A percentile compares a stretch with the other conserved stretches of the same genome.
Conservation (phyloP, 495 filamentous ascomycete genomes). For the Saxophila tyrrhenica region DNA sequence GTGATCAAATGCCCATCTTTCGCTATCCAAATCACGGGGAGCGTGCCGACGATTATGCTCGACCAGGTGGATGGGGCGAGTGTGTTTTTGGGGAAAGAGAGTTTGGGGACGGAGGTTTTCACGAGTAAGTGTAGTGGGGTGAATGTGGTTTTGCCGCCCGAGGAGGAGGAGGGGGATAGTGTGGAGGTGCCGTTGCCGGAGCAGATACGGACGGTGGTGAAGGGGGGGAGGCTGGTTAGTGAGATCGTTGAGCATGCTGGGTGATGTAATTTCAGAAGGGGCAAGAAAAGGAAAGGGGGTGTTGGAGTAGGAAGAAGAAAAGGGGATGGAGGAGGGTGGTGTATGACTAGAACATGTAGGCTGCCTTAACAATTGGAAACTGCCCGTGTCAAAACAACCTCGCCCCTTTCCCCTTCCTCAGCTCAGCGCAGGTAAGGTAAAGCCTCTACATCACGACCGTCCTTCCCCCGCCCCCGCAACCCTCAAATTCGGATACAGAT, state of each 20-base stretch:
- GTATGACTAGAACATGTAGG: too few relatives aligned
- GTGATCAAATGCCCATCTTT: slow-evolving; percentile 90
- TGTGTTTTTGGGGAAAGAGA: slow-evolving; percentile 72
- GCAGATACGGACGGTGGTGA: slow-evolving; percentile 74
- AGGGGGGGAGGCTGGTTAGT: slow-evolving; percentile 61
- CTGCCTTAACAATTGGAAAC: too few relatives aligned
- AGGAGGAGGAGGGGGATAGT: slow-evolving; percentile 61
- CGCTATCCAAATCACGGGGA: slow-evolving; percentile 63
- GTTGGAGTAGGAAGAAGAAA: background rate
- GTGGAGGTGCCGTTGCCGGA: slow-evolving; percentile 76
- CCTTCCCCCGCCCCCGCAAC: too few relatives aligned
- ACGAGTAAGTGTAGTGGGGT: slow-evolving; percentile 72
- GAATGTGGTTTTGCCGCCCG: slow-evolving; percentile 71
- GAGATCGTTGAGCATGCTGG: slow-evolving; percentile 88
- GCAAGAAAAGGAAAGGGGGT: background rate
- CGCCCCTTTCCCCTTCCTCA: too few relatives aligned
- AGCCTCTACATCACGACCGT: too few relatives aligned
- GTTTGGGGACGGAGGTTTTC: slow-evolving; percentile 67
- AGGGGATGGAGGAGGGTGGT: background rate
- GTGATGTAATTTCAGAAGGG: slow-evolving; percentile 23
- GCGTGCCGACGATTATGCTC: slow-evolving; percentile 72
- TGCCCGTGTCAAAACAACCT: too few relatives aligned
- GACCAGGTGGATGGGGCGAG: slow-evolving; percentile 89
- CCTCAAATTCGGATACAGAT: too few relatives aligned
- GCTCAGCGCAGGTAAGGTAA: too few relatives aligned